Base-by-base conservation (phyloP, 805 yeast genomes). In the Schwanniomyces vanrijiae region DNA sequence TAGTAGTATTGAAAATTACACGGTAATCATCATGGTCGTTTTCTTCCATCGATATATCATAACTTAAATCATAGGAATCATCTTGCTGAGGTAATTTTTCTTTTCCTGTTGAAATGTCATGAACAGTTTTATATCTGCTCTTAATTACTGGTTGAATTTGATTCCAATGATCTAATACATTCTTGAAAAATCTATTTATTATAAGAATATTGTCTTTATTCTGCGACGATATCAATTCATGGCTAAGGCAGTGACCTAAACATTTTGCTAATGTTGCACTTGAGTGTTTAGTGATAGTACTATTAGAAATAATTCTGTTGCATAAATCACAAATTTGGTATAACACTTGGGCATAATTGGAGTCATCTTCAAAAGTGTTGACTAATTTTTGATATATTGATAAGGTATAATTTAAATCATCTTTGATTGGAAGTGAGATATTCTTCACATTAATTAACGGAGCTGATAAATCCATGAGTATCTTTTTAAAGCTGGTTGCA, bases 211-310 rank as follows among this genome's bases (percentile, higher is more conserved):
- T 65, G 50, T 82, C 82, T 37, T 74, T 71, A 48, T 73, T 76
- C 18, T 60, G 61, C n/a, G 59, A 56, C 42, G 69, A 64, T 11
- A 64, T 49, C 21, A 63, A 44, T 53, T 78, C 79, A 38, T 84
- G 84, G 46, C 84, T 76, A 26, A 86, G 54, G 11, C 85, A 75
- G 16, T 84, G 81, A 7, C 80, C 71, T 37, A 84, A 56, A 21
- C 80, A 67, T 52, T 72, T 76, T 39, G 84, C 66, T 19, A 80
- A 51, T 5, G 76, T 57, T 8, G 56, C 44, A 11, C 73, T 50
- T 10, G 66, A 65, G 53, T 78, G 84, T 50, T 66, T 73, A 19
- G 87, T 80, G 1, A 51, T 49, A 3, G 61, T 59, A 1, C 55
- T 25, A 38, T 69, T 64, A 3, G 58, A 49, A n/a, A 79, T 58